Conservation (phyloP, 2,329 filamentous ascomycete genomes). For the Xenoacremonium recifei region DNA sequence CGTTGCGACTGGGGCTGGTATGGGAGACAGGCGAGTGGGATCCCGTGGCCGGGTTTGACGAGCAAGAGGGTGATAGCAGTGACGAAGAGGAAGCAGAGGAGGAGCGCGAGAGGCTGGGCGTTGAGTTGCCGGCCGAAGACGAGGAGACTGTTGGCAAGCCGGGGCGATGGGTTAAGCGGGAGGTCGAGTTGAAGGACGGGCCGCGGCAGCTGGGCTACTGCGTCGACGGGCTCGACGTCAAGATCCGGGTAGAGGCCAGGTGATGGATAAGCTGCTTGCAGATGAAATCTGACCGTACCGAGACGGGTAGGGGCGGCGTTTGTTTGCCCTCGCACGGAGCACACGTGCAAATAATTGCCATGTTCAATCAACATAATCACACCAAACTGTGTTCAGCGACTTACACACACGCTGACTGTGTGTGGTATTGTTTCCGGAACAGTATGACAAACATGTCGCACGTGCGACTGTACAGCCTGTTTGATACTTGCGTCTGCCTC, state of each 20-base stretch:
- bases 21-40: slow-evolving; percentile 95
- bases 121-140: slow-evolving; percentile 24
- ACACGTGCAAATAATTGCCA: too few species aligned
- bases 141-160: slow-evolving; percentile 29
- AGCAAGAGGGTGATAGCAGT: slow-evolving; percentile 54
- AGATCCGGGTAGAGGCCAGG: slow-evolving; percentile 64
- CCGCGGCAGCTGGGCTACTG: slow-evolving; percentile 81
- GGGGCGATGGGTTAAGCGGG: slow-evolving; percentile 70
- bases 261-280: slow-evolving; percentile 12
- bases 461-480: too few species aligned
- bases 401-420: too few species aligned
- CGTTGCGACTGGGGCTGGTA: slow-evolving; percentile 64
- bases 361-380: too few species aligned
- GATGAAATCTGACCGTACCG: background rate
- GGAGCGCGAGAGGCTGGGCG: slow-evolving; percentile 23
- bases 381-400: too few species aligned
- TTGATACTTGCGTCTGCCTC: too few species aligned
- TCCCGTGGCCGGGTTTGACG: slow-evolving; percentile 64
- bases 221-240: slow-evolving; percentile 71
- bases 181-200: slow-evolving; percentile 76
- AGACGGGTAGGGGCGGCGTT: background rate
- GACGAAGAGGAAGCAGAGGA: slow-evolving; percentile 48
- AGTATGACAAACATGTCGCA: too few species aligned
- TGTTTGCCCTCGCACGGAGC: background rate
- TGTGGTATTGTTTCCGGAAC: too few species aligned